Evolutionary conservation across 108 stramenopile species (phyloP), one percentile per base, ranked within the genome.

Genomic region (Hondaea fermentalgiana): DNA sequence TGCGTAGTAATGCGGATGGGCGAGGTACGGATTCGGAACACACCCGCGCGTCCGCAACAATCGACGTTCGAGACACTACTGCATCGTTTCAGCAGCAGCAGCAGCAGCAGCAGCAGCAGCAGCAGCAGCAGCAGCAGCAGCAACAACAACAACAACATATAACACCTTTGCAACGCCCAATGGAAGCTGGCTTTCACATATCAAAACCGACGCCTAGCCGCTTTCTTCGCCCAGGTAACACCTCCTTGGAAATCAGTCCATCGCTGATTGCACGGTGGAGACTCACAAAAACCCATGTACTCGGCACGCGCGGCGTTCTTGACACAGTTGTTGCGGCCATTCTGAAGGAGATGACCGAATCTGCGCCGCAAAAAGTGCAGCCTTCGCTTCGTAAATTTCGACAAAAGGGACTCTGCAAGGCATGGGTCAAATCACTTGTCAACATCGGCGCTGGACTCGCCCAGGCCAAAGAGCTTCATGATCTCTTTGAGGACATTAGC

Each of bases 391-490:
- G n/a, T 12, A 83, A 83, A 35, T 17, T 17, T 0, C 12, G n/a
- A 16, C 76, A 53, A 21, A 83, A 83, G 28, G 49, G 19, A 16
- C 76, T 43, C 4, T 83, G 28, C 76, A 83, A 83, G 49, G 45
- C 49, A 12, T 83, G 76, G 76, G 23, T 83, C 51, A 83, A 83
- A 53, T 83, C 76, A 43, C 51, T 83, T 12, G 49, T 83, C 16
- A 83, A 17, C n/a, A 83, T 83, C 23, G 76, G 76, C n/a, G 51
- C 49, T 17, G 76, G 76, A 12, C 51, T 83, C n/a, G 76, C 49
- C 17, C 76, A 83, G 76, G 76, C 76, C 49, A 83, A 83, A 23
- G 76, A 83, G 76, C 51, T 83, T 53, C 76, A 45, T n/a, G 76
- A 83, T 23, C 3, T 83, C 28, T 83, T 83, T 83, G 76, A 83